phyloP scores from a whole-genome alignment of 345 rosid species.

The Bruguiera parviflora region DNA sequence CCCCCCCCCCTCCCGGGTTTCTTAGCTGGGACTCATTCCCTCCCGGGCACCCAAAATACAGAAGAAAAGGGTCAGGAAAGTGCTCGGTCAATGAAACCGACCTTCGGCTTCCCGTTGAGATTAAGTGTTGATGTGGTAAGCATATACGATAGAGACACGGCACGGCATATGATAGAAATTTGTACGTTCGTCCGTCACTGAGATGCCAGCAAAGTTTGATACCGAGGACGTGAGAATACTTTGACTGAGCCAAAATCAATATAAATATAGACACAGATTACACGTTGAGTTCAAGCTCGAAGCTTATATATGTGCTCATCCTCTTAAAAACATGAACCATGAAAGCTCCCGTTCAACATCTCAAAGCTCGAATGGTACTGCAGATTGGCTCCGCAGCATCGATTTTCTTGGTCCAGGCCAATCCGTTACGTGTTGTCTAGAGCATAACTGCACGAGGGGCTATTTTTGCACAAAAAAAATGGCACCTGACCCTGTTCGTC shows the following conservation, averaged over 20 bases:
- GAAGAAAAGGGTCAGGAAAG: no score
- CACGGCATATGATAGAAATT: no score
- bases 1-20: no score
- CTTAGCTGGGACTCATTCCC: no score
- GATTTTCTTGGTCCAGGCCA: background rate
- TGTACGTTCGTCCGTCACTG: no score
- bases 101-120: no score
- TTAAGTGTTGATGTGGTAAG: no score
- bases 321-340: background rate
- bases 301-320: background rate
- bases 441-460: background rate
- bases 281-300: background rate
- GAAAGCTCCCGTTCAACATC: background rate
- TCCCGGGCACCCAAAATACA: no score
- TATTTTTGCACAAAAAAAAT: background rate
- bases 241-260: background rate
- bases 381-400: conserved; percentile 4
- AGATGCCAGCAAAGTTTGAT: no score
- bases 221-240: background rate
- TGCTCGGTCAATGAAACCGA: no score
- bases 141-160: no score
- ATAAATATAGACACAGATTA: background rate
- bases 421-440: conserved; percentile 4
- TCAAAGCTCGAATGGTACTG: background rate
- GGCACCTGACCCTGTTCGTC: conserved; percentile 8